Evolutionary conservation across 352 stramenopile species (phyloP), one percentile per base, ranked within the genome.

Genomic region (Phytophthora pluvialis): DNA sequence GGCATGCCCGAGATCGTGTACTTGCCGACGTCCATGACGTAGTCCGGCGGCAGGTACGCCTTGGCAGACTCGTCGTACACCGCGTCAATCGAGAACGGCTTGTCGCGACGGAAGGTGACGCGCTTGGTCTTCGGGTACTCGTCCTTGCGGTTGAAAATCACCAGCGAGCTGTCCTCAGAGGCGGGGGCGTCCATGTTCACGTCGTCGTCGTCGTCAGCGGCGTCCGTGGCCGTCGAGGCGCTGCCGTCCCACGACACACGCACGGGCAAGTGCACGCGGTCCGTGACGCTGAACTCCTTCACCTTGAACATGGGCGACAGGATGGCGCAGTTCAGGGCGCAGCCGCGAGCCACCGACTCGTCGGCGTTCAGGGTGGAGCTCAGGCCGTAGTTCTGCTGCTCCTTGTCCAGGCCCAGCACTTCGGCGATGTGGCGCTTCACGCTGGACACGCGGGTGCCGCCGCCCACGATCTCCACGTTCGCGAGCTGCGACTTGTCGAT

Each of bases 351-450:
- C 3, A 99, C 97, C 57, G 95, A 97, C 83, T 99, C 98, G 73
- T 99, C 97, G 29, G 97, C 97, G 83, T 99, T 99, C 79, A 99
- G 91, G 36, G 98, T 99, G 47, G 97, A 99, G 55, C 89, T 98
- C n/a, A 99, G 81, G 16, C 96, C 97, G 69, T 97, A 98, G 81
- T 99, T 99, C 62, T 97, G 90, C 56, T 93, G 91, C n/a, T 89
- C 87, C 64, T 88, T 88, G 81, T 98, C 93, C 42, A 98, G 75
- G 13, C 89, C 86, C 16, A 99, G 83, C 44, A 99, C 89, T 43
- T 91, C 73, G 2, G 89, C 77, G 15, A 99, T 69, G 43, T 90
- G 88, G 50, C 87, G 77, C 89, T 99, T 99, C 28, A 99, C 91
- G 67, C 94, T 97, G 50, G 94, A 91, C 28, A 99, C 97, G 67